Conservation (phyloP, 352 stramenopile genomes). For the Aphanomyces astaci region DNA sequence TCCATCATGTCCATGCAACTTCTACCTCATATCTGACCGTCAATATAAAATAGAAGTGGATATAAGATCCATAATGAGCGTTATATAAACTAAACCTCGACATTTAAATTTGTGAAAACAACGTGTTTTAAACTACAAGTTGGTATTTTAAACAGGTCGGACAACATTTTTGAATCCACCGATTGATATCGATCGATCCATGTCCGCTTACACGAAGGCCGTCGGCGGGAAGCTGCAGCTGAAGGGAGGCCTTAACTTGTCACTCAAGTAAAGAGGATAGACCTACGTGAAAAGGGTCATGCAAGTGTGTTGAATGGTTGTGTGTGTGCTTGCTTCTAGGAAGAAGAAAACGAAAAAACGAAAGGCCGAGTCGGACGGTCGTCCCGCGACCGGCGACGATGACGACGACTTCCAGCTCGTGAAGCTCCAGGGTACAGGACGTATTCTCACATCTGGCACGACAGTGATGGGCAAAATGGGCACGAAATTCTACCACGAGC, state of each 20-base stretch:
- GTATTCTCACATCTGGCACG: conserved; percentile 80
- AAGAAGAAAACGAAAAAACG: conserved; percentile 47
- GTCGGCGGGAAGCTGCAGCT: conserved; percentile 73
- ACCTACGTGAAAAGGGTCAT: conserved; percentile 2
- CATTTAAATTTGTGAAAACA: too few species aligned
- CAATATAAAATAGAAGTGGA: too few species aligned
- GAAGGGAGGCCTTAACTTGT: conserved; percentile 80
- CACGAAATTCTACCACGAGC: conserved; percentile 75
- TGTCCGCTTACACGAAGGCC: conserved; percentile 50
- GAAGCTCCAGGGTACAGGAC: conserved; percentile 63
- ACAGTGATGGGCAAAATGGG: conserved; percentile 79
- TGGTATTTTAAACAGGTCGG: not conserved
- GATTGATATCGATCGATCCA: conserved; percentile 10
- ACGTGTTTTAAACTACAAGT: not conserved
- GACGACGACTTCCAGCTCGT: conserved; percentile 56
- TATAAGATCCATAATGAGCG: too few species aligned
- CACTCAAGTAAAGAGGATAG: conserved; percentile 57
- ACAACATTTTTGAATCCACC: not conserved
- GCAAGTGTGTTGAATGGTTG: not conserved
- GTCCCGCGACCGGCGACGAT: not conserved
- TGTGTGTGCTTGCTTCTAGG: conserved; percentile 22
- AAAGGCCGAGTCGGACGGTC: conserved; percentile 33
- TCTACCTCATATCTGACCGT: not conserved
- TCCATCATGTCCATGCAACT: not conserved
- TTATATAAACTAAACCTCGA: too few species aligned